Evolutionary conservation across 129 eudicot species (phyloP), one percentile per base, ranked within the genome.

Genomic region (Chrysanthemum makinoi): DNA sequence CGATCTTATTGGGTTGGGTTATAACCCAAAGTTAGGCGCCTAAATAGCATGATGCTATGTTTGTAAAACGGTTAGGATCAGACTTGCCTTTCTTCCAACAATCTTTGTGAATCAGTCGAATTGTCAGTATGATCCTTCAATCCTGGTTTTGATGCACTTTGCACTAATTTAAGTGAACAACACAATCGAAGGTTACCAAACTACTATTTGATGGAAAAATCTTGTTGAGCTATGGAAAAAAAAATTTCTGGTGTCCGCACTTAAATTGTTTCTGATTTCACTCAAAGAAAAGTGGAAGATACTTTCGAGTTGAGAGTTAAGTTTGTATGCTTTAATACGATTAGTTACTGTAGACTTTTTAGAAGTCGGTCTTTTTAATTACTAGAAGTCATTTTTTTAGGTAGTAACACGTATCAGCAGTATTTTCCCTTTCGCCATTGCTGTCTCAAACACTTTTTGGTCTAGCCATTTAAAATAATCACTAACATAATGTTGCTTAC

Each of bases 1-100:
- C 88, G 97, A 17, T 95, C 99, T 10, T 90, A 95, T 78, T 95
- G 97, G 99, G 97, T 95, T 65, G 99, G 99, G 39, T 85, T 95
- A 7, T 95, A 79, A 64, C 65, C 65, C 17, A 9, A 67, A 66
- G 14, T 1, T 13, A 12, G 62, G 20, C 46, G n/a, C 46, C 46
- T 39, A 3, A 75, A 56, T 35, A 46, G 33, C 52, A 55, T 39
- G 61, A 75, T 66, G 50, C 68, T n/a, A 48, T 58, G 74, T 48
- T 46, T 75, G 74, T 75, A 69, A 61, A 76, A 76, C 54, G 56
- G 33, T 65, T 17, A 26, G 16, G 72, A 65, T 17, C 30, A 60
- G 18, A 26, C 44, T 60, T 11, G 14, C 10, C 6, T 60, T 60
- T 60, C 39, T 33, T 33, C 13, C 68, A 15, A 60, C 48, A 59